phyloP scores from a whole-genome alignment of 148 eudicot genomes.

The Amaranthus hypochondriacus region DNA sequence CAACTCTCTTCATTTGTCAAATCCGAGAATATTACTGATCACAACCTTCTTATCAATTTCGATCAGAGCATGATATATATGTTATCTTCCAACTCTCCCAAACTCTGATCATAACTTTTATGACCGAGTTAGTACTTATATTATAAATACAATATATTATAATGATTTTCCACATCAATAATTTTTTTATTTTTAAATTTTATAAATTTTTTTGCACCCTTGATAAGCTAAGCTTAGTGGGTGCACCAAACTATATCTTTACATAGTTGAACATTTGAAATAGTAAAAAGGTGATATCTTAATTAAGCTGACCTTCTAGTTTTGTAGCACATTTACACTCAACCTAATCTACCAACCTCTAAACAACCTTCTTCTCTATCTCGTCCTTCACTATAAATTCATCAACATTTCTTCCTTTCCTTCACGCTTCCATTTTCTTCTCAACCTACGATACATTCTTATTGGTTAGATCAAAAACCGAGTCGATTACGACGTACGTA shows the following conservation, averaged over 20 bases:
- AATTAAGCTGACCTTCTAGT: constrained; percentile 10
- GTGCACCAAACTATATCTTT: constrained; percentile 26
- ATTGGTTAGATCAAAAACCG: background rate
- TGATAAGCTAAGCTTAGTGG: constrained; percentile 29
- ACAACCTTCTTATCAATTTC: too few species aligned
- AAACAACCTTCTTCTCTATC: constrained; percentile 41
- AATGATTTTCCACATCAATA: too few species aligned
- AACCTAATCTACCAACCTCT: constrained; percentile 59
- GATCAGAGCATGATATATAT: too few species aligned
- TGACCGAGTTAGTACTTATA: too few species aligned
- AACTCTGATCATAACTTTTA: too few species aligned
- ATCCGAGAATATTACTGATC: too few species aligned
- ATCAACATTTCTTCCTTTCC: constrained; percentile 22
- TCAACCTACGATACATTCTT: constrained; percentile 5
- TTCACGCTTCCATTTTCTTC: constrained; percentile 20
- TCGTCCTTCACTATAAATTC: constrained; percentile 31
- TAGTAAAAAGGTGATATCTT: background rate
- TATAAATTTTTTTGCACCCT: background rate
- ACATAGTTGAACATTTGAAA: constrained; percentile 14
- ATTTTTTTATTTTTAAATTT: background rate
- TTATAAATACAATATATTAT: too few species aligned
- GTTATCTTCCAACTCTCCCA: too few species aligned
- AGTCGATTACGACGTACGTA: background rate
- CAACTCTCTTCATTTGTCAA: too few species aligned
- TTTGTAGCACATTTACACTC: constrained; percentile 2